phyloP scores from a whole-genome alignment of 1,284 basidiomycete genomes.

The Heterobasidion occidentale region DNA sequence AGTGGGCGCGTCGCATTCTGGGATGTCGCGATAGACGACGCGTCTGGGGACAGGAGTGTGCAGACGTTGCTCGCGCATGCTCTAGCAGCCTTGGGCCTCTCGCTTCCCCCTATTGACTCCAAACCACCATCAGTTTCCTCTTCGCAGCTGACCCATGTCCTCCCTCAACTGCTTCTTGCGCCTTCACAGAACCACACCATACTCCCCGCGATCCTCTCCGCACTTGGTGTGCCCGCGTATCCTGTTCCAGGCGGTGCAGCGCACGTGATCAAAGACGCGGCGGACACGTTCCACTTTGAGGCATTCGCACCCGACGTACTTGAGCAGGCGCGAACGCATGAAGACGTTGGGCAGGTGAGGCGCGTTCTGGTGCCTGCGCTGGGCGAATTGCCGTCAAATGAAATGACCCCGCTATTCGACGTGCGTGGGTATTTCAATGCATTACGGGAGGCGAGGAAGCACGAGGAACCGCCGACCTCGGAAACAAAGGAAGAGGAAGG shows the following conservation, averaged over 20 bases:
- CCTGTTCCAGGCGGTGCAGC: conserved; percentile 17
- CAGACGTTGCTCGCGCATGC: conserved; percentile 32
- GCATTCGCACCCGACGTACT: neutral
- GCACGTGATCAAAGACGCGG: conserved; percentile 41
- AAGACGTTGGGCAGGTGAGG: neutral
- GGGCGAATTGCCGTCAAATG: conserved; percentile 30
- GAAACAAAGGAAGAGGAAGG: conserved; percentile 16
- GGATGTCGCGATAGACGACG: conserved; percentile 28
- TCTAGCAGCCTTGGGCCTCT: conserved; percentile 37
- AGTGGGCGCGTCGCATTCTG: conserved; percentile 16
- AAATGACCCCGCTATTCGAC: conserved; percentile 52
- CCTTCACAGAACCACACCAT: conserved; percentile 28
- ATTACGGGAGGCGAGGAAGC: conserved; percentile 16
- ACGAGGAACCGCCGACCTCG: conserved; percentile 6
- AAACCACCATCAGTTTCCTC: neutral
- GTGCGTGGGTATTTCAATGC: conserved; percentile 38
- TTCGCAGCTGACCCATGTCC: conserved; percentile 20
- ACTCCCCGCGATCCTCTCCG: conserved; percentile 28
- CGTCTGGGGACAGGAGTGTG: conserved; percentile 14
- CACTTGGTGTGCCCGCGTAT: conserved; percentile 24
- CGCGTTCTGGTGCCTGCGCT: conserved; percentile 25
- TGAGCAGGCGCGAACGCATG: conserved; percentile 1
- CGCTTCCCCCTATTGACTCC: conserved; percentile 24
- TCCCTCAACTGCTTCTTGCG: conserved; percentile 47
- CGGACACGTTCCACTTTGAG: conserved; percentile 48